phyloP scores from a whole-genome alignment of 2,329 filamentous ascomycete species.

The Exserohilum turcica region DNA sequence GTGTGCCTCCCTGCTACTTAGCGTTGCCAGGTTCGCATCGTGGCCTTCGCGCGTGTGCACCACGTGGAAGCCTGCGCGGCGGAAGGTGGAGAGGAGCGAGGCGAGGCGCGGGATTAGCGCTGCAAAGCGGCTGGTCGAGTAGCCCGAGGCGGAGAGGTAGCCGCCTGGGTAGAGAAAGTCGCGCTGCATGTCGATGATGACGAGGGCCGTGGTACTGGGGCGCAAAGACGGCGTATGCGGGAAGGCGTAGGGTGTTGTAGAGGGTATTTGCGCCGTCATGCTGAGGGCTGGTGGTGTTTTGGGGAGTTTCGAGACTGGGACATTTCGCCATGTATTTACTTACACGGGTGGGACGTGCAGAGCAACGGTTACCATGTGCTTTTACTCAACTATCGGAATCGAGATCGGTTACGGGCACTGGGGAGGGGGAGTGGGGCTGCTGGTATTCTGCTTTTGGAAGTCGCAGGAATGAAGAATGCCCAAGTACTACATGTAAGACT shows the following conservation, averaged over 20 bases:
- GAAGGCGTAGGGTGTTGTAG: slow-evolving; percentile 48
- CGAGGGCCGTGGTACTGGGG: slow-evolving; percentile 54
- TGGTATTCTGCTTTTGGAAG: too few species aligned
- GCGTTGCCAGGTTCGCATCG: slow-evolving; percentile 61
- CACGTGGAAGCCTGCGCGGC: slow-evolving; percentile 49
- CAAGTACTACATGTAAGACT: too few species aligned
- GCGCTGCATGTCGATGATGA: slow-evolving; percentile 63
- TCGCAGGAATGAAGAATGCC: too few species aligned
- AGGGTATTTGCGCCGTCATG: slow-evolving; percentile 29
- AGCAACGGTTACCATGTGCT: too few species aligned
- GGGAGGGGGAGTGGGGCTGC: too few species aligned
- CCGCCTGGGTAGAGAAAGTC: slow-evolving; percentile 58
- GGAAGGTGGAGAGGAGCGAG: slow-evolving; percentile 51
- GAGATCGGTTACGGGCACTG: too few species aligned
- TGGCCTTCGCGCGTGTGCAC: slow-evolving; percentile 60
- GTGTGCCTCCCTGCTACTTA: slow-evolving; percentile 59
- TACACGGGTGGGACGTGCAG: too few species aligned
- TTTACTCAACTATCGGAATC: too few species aligned
- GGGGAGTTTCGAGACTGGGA: not conserved
- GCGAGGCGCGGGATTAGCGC: slow-evolving; percentile 53
- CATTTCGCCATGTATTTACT: too few species aligned
- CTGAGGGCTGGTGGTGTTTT: too few species aligned
- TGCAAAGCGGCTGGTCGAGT: slow-evolving; percentile 48
- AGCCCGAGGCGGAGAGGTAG: slow-evolving; percentile 58
- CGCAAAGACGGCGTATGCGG: slow-evolving; percentile 49